Base-by-base conservation (phyloP, 441 rosid genomes). In the Raphanus hybrid region DNA sequence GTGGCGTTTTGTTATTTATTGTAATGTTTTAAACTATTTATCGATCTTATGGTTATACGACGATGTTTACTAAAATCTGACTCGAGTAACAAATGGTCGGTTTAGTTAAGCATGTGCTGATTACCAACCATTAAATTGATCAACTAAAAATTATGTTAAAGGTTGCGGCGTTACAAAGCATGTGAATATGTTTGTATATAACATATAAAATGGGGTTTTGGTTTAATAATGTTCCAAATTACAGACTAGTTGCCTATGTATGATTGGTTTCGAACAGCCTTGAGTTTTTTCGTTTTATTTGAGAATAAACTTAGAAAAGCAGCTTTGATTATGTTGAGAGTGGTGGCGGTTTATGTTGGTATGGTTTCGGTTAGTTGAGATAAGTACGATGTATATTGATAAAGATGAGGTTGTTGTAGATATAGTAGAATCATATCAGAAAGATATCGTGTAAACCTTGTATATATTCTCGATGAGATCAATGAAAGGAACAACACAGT, bases 91-190 rank as follows among this genome's bases (percentile, higher is more conserved):
- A 23, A 58, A 26, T 52, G 18, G 9, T 29, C 11, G 43, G 41
- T 67, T 15, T 16, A 34, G 58, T 8, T 52, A 59, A 54, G 18
- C 29, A 61, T 61, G 41, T 61, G 20, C 1, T 60, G 64, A 29
- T 29, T 27, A n/a, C 41, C 59, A 15, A 8, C 15, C 11, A 67
- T 16, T 29, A 27, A 10, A 32, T 37, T 57, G 9, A 37, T 9
- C 1, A 15, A 1, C 4, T 23, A 58, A 10, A 26, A 26, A 6
- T 29, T 35, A 8, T 27, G 4, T 3, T 10, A 27, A 32, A 68
- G 67, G 62, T 78, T 74, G 75, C 75, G 75, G 78, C 78, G 67
- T 63, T 74, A 57, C 75, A 43, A 64, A 79, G 75, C 82, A 69
- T 79, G 75, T 78, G 71, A 78, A 69, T 63, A 64, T 55, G 35